Conservation (phyloP, 2,329 filamentous ascomycete species). For the Fusarium begoniae region DNA sequence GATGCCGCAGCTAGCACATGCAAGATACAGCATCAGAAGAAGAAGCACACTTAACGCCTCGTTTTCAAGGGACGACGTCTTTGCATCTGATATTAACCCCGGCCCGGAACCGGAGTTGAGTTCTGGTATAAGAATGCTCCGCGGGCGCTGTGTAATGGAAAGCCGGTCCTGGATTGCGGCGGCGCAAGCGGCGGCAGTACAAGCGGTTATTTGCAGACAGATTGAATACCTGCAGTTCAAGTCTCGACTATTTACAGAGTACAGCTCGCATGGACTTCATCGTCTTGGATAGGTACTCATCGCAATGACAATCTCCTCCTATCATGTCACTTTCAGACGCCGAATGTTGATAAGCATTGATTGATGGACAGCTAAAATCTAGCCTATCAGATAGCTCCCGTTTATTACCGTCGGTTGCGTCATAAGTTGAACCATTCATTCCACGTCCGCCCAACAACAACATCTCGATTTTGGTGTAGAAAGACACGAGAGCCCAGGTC, state of each 20-base stretch:
- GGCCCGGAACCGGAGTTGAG: slow-evolving; percentile 23
- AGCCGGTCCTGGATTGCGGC: slow-evolving; percentile 9
- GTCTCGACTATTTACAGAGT: too few relatives aligned
- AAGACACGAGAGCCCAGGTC: neutral
- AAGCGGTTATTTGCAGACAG: neutral
- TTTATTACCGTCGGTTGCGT: slow-evolving; percentile 19
- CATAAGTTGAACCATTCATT: slow-evolving; percentile 17
- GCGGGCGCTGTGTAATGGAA: neutral
- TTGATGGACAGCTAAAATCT: neutral
- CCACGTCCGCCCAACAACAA: slow-evolving; percentile 13
- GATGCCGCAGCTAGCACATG: neutral
- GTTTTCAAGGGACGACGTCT: neutral
- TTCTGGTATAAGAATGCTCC: neutral
- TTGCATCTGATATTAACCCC: neutral
- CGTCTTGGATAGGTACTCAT: too few relatives aligned
- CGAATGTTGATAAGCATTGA: neutral
- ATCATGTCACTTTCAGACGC: neutral
- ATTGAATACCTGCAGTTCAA: neutral
- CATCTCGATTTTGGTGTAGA: neutral
- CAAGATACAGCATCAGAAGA: neutral
- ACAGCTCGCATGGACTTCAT: neutral
- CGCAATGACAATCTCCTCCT: neutral
- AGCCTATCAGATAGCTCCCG: slow-evolving; percentile 8
- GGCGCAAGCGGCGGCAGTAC: neutral
- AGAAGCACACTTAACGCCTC: neutral